Evolutionary conservation across 2,329 filamentous ascomycete species (phyloP).

Genomic region (Teratosphaeria gauchensis): DNA sequence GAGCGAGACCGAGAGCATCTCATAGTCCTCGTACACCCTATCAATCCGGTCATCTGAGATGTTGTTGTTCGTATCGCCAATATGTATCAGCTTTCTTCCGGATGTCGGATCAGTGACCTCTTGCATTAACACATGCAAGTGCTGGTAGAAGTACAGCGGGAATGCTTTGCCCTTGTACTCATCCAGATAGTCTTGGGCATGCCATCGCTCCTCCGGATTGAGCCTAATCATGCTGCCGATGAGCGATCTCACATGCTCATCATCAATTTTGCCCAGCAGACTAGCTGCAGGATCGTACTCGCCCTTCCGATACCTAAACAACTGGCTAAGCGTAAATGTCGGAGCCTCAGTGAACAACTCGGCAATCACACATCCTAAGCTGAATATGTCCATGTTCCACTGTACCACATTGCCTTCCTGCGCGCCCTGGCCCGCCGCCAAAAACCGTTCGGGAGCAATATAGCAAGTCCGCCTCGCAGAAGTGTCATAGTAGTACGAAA

Average conservation of each 20-base stretch:
- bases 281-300: constrained; percentile 83
- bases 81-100: constrained; percentile 61
- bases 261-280: constrained; percentile 76
- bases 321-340: constrained; percentile 93
- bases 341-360: constrained; percentile 91
- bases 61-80: constrained; percentile 60
- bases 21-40: constrained; percentile 85
- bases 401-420: constrained; percentile 30
- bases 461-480: constrained; percentile 90
- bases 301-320: constrained; percentile 86
- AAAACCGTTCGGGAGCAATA: constrained; percentile 84
- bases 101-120: constrained; percentile 85
- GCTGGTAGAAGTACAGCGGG: constrained; percentile 93
- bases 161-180: constrained; percentile 91
- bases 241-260: constrained; percentile 77
- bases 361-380: constrained; percentile 89
- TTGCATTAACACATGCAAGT: constrained; percentile 95
- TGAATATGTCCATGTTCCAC: constrained; percentile 99
- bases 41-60: constrained; percentile 93
- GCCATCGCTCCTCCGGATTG: constrained; percentile 83
- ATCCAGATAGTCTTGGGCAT: constrained; percentile 84
- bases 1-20: constrained; percentile 93
- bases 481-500: constrained; percentile 95
- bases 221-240: constrained; percentile 94
- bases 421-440: constrained; percentile 55